These are phyloP conservation scores for Daldinia sp. DNA, from an alignment of 2,329 filamentous ascomycete genomes.

Conservation along the genomic window DNA sequence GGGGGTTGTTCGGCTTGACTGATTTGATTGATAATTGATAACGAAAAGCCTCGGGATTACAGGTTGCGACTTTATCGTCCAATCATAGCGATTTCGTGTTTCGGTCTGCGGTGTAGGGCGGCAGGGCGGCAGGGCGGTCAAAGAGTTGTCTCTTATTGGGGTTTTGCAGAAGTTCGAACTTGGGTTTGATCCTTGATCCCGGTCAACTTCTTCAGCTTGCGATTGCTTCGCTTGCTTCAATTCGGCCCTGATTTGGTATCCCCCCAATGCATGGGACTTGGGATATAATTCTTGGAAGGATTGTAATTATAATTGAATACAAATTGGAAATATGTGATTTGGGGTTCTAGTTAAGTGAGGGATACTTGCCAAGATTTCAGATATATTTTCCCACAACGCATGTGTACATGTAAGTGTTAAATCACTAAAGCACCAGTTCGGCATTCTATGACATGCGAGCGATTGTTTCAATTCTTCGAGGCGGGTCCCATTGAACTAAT, in stretches of 20 bases:
- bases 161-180: background rate
- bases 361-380: background rate
- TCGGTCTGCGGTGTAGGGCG: background rate
- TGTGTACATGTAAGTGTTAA: no score
- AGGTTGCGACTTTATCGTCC: background rate
- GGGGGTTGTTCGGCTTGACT: background rate
- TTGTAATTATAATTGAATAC: background rate
- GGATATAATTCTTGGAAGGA: background rate
- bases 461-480: background rate
- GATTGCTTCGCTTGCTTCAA: background rate
- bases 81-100: background rate
- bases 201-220: background rate
- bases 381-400: background rate
- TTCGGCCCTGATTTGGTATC: background rate
- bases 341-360: background rate
- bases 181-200: background rate
- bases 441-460: background rate
- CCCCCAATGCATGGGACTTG: background rate
- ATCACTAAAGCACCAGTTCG: background rate
- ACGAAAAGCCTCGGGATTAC: background rate
- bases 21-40: background rate
- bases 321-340: background rate
- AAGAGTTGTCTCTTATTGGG: background rate
- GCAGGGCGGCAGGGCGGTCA: no score
- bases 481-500: background rate